Evolutionary conservation across 768 basidiomycete genomes (phyloP).

Genomic region (Leccinum boreale): DNA sequence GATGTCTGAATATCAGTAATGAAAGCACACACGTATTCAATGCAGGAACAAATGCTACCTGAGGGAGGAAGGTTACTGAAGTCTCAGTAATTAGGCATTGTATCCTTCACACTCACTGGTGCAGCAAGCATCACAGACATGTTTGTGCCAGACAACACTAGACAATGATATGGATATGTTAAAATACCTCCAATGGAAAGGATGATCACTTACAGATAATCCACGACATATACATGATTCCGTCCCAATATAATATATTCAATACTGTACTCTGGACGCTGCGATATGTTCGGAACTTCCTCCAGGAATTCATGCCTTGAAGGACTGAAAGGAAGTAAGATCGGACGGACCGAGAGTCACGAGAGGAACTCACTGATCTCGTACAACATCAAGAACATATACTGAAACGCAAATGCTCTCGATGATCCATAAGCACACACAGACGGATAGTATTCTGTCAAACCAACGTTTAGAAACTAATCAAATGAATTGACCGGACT

Average conservation of each 20-base stretch:
- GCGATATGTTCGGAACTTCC: conserved; percentile 23
- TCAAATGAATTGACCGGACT: conserved; percentile 2
- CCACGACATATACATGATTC: conserved; percentile 27
- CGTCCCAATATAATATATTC: conserved; percentile 25
- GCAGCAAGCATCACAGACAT: conserved; percentile 15
- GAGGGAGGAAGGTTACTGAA: background rate
- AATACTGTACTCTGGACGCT: conserved; percentile 10
- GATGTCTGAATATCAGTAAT: background rate
- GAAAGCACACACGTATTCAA: conserved; percentile 21
- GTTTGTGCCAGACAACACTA: conserved; percentile 17
- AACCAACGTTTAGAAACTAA: background rate
- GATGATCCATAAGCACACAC: conserved; percentile 16
- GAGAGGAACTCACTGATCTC: conserved; percentile 19
- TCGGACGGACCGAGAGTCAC: background rate
- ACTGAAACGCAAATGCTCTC: conserved; percentile 13
- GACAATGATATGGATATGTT: background rate
- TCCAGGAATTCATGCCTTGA: conserved; percentile 25
- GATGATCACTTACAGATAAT: conserved; percentile 13
- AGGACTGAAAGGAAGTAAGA: conserved; percentile 16
- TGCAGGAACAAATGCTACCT: conserved; percentile 16
- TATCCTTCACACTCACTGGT: conserved; percentile 13
- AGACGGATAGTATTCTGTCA: conserved; percentile 21
- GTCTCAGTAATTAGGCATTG: background rate
- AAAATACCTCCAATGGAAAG: background rate
- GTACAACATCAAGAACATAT: conserved; percentile 16